Percentiles rank a stretch among this genome's conserved stretches.
Conservation (phyloP, 495 filamentous ascomycete species). For the Penicillium argentinense region DNA sequence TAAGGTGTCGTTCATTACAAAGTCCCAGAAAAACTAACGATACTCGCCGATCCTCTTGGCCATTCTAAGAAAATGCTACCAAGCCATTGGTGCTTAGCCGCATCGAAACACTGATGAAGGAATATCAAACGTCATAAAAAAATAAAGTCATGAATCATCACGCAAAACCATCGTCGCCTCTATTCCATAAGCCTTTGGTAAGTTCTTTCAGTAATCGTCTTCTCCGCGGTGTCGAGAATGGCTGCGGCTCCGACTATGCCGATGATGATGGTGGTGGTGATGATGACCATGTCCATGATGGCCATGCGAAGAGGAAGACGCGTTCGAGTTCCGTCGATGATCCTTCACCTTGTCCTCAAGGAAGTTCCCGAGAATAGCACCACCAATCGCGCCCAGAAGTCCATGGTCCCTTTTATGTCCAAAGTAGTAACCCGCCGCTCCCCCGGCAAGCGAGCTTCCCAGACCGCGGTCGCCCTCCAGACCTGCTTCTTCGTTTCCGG, state of each 20-base stretch:
- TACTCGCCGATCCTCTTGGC: not conserved
- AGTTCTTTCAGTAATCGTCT: slow-evolving; percentile 8
- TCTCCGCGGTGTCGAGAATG: slow-evolving; percentile 17
- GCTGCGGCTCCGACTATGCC: slow-evolving; percentile 21
- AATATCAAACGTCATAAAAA: not conserved
- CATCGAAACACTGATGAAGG: no score
- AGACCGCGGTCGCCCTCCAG: slow-evolving; percentile 44
- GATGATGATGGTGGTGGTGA: slow-evolving; percentile 26
- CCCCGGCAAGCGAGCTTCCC: slow-evolving; percentile 42
- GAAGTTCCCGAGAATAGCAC: slow-evolving; percentile 49
- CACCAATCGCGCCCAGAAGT: slow-evolving; percentile 48
- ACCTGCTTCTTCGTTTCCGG: slow-evolving; percentile 19
- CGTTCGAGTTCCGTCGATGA: slow-evolving; percentile 16
- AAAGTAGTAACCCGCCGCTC: slow-evolving; percentile 46
- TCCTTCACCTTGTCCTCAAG: slow-evolving; percentile 43
- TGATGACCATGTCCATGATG: slow-evolving; percentile 16
- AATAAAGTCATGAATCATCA: not conserved
- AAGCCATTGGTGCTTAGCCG: not conserved
- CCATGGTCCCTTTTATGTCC: slow-evolving; percentile 50
- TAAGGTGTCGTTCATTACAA: not conserved
- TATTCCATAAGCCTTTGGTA: not conserved
- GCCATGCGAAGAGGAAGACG: slow-evolving; percentile 7
- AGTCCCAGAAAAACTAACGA: not conserved
- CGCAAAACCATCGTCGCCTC: not conserved
- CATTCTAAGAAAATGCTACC: not conserved